Percentiles rank a stretch among this genome's conserved stretches.
Evolutionary conservation across 345 rosid species (phyloP).

Genomic region (Durio zibethinus): DNA sequence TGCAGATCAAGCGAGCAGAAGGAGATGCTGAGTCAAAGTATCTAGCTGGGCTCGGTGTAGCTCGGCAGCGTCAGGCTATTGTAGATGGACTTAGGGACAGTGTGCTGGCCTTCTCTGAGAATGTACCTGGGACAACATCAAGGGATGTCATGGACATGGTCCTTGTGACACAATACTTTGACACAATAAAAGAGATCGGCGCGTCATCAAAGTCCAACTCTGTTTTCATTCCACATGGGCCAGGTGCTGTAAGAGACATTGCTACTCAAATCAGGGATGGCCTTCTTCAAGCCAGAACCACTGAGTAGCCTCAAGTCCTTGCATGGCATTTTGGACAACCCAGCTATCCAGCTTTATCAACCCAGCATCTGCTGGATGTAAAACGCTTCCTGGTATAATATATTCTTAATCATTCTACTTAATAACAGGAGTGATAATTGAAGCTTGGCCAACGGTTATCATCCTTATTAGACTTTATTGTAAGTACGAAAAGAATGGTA

Average conservation of each 20-base stretch:
- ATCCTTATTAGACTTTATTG: background rate
- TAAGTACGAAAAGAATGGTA: background rate
- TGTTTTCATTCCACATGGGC: conserved; percentile 71
- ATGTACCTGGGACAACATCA: conserved; percentile 62
- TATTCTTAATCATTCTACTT: background rate
- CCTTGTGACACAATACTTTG: conserved; percentile 67
- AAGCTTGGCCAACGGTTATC: background rate
- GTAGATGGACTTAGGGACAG: conserved; percentile 59
- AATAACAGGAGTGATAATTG: background rate
- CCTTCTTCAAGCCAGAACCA: conserved; percentile 53
- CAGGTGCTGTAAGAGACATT: conserved; percentile 63
- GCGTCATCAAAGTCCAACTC: conserved; percentile 57
- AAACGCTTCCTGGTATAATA: no score
- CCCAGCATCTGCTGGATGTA: no score
- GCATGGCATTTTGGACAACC: background rate
- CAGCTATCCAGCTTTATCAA: no score
- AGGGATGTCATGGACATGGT: conserved; percentile 82
- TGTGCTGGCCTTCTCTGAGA: conserved; percentile 47
- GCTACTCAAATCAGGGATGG: conserved; percentile 67
- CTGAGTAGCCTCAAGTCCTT: background rate
- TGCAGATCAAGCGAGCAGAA: conserved; percentile 54
- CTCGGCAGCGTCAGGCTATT: conserved; percentile 56
- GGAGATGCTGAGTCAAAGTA: conserved; percentile 55
- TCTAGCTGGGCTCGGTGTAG: conserved; percentile 46
- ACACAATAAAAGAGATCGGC: conserved; percentile 68